Conservation (phyloP, 1,284 basidiomycete species). For the Mycena citricolor region DNA sequence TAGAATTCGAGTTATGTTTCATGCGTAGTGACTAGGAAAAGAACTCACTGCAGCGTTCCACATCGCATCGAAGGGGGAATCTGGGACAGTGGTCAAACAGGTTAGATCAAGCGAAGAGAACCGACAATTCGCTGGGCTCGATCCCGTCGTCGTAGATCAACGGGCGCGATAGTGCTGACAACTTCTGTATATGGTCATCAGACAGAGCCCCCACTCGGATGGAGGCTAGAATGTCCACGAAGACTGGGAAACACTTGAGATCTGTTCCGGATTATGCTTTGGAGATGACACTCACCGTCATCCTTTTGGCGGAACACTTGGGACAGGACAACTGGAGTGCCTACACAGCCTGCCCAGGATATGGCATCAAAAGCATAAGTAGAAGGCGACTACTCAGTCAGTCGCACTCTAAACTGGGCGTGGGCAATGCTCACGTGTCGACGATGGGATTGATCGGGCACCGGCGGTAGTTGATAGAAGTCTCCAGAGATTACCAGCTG, state of each 20-base stretch:
- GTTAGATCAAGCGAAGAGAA: conserved; percentile 9
- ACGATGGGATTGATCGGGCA: conserved; percentile 42
- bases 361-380: conserved; percentile 81
- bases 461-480: conserved; percentile 92
- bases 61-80: conserved; percentile 78
- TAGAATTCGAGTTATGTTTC: background rate
- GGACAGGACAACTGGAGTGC: conserved; percentile 53
- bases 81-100: conserved; percentile 32
- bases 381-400: no score
- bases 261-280: conserved; percentile 1
- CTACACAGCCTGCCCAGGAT: conserved; percentile 61
- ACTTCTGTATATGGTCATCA: conserved; percentile 52
- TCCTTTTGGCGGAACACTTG: conserved; percentile 61
- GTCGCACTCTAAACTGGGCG: no score
- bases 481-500: conserved; percentile 86
- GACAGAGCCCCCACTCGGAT: conserved; percentile 77
- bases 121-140: conserved; percentile 73
- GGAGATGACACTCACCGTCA: conserved; percentile 38
- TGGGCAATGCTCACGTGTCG: no score
- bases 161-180: conserved; percentile 58
- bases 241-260: conserved; percentile 46
- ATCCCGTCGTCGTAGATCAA: conserved; percentile 66
- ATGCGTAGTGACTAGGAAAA: background rate
- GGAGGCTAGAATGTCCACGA: conserved; percentile 84
- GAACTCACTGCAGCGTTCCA: conserved; percentile 61